Base-by-base conservation (phyloP, 2,329 filamentous ascomycete genomes). In the Xylaria sp. region DNA sequence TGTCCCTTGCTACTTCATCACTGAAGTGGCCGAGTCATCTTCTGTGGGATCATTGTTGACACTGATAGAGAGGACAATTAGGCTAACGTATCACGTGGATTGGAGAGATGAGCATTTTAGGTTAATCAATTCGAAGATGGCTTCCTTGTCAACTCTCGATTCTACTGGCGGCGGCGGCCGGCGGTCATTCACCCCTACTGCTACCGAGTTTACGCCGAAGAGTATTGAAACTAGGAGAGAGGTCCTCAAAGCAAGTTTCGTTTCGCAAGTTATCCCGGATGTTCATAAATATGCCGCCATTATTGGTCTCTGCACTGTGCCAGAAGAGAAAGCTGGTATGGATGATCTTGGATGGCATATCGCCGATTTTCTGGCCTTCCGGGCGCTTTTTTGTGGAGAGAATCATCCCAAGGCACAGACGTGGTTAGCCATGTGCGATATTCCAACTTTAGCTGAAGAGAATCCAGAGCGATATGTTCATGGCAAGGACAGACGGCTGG, bases 301-400 rank as follows among this genome's bases (percentile, higher is more conserved):
- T 8, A 39, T 79, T 43, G 77, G 67, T 12, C 64, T 79, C 15
- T 79, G 77, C 41, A 67, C 76, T 18, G 74, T 79, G 0, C 72
- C 78, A 7, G n/a, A 61, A 6, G 66, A 73, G 0, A 68, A 70
- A 49, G 72, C 75, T 13, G 73, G 67, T 33, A 72, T 69, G 33
- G 57, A 75, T 23, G 71, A 78, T 39, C 68, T 76, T 8, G 78
- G 77, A 18, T 78, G 75, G 73, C 75, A 78, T 49, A 63, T 79
- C 28, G 55, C 74, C 13, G 75, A 78, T 58, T 79, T 78, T 60
- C 60, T 79, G 1, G 77, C 77, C 7, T 77, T 75, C 63, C 77
- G 74, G 67, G 60, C 74, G 0, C 72, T 79, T 9, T 63, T 79
- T n/a, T 66, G 69, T 31, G 70, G 69, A 15, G 56, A 72, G 2